A percentile compares a stretch with the other conserved stretches of the same genome.
phyloP scores from a whole-genome alignment of 495 filamentous ascomycete genomes.

The Neurospora sp. region DNA sequence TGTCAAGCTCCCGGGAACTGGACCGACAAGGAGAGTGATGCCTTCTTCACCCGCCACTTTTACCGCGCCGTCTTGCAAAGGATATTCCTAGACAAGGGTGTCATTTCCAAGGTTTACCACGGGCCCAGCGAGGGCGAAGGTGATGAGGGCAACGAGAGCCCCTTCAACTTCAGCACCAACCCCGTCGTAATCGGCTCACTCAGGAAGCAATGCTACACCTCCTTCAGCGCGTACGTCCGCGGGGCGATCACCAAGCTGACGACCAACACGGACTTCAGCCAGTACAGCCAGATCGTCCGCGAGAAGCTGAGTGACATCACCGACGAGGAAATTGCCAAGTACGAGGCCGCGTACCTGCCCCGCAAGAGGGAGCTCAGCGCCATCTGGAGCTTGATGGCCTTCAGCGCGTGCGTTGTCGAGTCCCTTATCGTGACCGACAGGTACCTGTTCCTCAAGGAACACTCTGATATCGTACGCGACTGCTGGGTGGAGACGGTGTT shows the following conservation, averaged over 20 bases:
- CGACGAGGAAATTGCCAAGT: constrained; percentile 61
- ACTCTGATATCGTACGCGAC: constrained; percentile 52
- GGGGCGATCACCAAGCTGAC: constrained; percentile 69
- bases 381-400: constrained; percentile 91
- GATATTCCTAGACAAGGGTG: constrained; percentile 71
- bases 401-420: constrained; percentile 80
- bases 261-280: constrained; percentile 43
- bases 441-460: constrained; percentile 80
- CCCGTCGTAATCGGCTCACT: constrained; percentile 82
- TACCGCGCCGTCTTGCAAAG: constrained; percentile 85
- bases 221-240: constrained; percentile 66
- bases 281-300: constrained; percentile 44
- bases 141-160: constrained; percentile 29
- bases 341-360: constrained; percentile 51
- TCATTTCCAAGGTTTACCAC: constrained; percentile 52
- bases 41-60: constrained; percentile 88
- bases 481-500: constrained; percentile 91
- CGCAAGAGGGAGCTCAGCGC: constrained; percentile 75
- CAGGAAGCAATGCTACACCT: constrained; percentile 66
- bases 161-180: constrained; percentile 47
- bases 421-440: constrained; percentile 84
- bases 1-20: constrained; percentile 92
- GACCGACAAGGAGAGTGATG: constrained; percentile 66
- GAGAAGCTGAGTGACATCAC: constrained; percentile 53
- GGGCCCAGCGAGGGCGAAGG: constrained; percentile 18